A percentile compares a stretch with the other conserved stretches of the same genome.
Conservation (phyloP, 1,139 yeast genomes). For the Diutina ranongensis region DNA sequence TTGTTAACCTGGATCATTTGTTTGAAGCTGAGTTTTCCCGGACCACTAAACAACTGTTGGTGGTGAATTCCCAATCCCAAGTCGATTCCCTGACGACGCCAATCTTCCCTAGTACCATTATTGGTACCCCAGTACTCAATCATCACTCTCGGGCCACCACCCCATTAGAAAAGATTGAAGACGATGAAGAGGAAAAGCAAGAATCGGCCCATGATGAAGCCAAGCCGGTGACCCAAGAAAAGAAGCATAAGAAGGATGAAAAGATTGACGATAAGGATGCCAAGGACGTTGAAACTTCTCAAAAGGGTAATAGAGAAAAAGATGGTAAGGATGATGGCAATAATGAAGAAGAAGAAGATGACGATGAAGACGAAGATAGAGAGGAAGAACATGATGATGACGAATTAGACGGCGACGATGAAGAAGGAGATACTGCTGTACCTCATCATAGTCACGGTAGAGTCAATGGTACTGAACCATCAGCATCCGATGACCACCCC, state of each 20-base stretch:
- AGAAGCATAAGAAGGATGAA: too few relatives aligned
- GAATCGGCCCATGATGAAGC: too few relatives aligned
- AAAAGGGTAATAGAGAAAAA: too few relatives aligned
- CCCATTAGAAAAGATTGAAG: slow-evolving; percentile 3
- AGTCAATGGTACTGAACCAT: background rate
- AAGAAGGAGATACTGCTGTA: background rate
- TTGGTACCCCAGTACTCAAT: slow-evolving; percentile 4
- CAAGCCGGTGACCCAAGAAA: too few relatives aligned
- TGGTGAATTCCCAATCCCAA: background rate
- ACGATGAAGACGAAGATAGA: background rate
- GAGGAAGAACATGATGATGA: background rate
- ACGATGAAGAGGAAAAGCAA: too few relatives aligned
- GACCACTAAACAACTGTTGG: background rate
- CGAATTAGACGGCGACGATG: background rate
- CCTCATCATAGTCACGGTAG: slow-evolving; percentile 3
- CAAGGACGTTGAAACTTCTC: too few relatives aligned
- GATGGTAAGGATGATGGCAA: too few relatives aligned
- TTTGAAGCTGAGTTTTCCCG: slow-evolving; percentile 14
- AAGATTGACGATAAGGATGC: too few relatives aligned
- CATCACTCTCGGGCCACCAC: background rate
- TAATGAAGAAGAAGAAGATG: background rate
- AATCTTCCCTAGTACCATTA: background rate
- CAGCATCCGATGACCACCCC: background rate
- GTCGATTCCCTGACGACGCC: background rate
- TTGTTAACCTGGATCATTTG: slow-evolving; percentile 27